Evolutionary conservation across 352 stramenopile species (phyloP).

Genomic region (Pythium pyrilobum): DNA sequence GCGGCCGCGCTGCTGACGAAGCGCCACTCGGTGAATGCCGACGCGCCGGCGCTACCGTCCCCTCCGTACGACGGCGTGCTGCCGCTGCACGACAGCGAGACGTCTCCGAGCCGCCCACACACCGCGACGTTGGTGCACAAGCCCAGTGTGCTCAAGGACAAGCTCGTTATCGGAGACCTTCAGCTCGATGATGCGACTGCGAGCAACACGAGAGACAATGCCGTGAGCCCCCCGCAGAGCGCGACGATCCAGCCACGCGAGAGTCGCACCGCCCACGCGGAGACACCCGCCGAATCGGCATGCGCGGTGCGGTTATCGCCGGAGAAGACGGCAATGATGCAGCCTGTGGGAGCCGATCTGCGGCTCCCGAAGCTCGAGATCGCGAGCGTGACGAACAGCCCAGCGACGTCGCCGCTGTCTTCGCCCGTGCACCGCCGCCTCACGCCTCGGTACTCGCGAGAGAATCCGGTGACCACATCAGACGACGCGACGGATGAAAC

Average conservation of each 20-base stretch:
- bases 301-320: too few species aligned
- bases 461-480: neutral
- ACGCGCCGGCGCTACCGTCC: neutral
- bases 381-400: neutral
- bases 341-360: neutral
- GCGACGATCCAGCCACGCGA: neutral
- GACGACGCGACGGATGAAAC: neutral
- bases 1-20: neutral
- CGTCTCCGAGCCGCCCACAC: too few species aligned
- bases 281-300: too few species aligned
- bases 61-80: neutral
- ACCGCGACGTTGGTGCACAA: too few species aligned
- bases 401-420: neutral
- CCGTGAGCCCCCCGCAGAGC: too few species aligned
- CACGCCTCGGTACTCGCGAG: slow-evolving; percentile 3
- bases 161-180: neutral
- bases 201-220: too few species aligned
- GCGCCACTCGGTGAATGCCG: neutral
- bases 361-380: slow-evolving; percentile 8
- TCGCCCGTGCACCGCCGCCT: neutral
- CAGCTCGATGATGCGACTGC: neutral
- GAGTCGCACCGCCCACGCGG: neutral
- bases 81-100: too few species aligned
- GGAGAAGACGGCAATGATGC: neutral
- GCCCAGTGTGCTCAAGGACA: neutral